phyloP scores from a whole-genome alignment of 345 rosid genomes.

The Eucalyptus melliodora region DNA sequence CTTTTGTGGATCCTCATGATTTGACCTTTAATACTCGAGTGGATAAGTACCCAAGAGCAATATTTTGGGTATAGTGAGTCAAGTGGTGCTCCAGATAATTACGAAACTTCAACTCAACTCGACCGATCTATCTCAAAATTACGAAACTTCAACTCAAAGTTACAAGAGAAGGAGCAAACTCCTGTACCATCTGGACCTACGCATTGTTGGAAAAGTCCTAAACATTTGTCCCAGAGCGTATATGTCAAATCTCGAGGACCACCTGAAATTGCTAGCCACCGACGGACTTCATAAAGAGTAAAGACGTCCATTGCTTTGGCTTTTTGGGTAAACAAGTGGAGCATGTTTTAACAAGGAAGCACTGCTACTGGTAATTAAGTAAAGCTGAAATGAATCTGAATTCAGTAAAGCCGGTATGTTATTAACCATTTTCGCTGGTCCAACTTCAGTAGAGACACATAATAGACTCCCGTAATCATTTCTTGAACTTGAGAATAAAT shows the following conservation, averaged over 20 bases:
- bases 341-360: neutral
- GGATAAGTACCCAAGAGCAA: neutral
- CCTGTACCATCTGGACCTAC: rapidly evolving
- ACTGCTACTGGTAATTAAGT: neutral
- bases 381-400: neutral
- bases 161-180: neutral
- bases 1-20: too few species aligned
- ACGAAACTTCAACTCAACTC: neutral
- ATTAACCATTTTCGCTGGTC: neutral
- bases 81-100: rapidly evolving
- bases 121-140: neutral
- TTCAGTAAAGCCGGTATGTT: neutral
- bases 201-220: neutral
- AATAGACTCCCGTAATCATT: neutral
- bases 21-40: too few species aligned
- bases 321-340: neutral
- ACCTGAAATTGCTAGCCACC: neutral
- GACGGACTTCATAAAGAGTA: neutral
- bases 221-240: neutral
- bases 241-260: neutral
- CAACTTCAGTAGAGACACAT: too few species aligned
- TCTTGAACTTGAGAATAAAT: neutral
- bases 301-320: neutral
- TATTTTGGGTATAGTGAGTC: neutral
- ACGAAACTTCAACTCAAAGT: too few species aligned